A percentile compares a stretch with the other conserved stretches of the same genome.
phyloP scores from a whole-genome alignment of 129 eudicot genomes.

The Oenanthe sinensis region DNA sequence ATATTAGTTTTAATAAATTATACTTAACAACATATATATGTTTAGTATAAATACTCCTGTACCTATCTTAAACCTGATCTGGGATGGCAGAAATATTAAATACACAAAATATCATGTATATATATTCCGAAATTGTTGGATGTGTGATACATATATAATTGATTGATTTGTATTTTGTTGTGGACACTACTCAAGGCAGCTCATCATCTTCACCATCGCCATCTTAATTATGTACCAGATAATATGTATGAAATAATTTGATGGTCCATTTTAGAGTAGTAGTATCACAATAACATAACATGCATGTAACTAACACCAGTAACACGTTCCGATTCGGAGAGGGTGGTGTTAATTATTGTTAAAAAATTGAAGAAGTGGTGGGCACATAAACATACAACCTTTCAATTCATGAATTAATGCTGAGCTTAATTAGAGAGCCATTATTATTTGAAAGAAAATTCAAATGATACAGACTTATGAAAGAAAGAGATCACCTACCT shows the following conservation, averaged over 20 bases:
- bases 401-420: background rate
- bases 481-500: conserved; percentile 7
- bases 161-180: background rate
- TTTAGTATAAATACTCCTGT: no score
- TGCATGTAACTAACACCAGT: background rate
- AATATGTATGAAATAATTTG: background rate
- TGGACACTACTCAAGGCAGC: background rate
- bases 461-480: background rate
- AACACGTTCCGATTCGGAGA: background rate
- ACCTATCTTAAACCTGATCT: background rate
- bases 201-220: background rate
- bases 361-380: background rate
- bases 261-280: background rate
- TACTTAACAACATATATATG: no score
- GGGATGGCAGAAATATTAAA: background rate
- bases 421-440: background rate
- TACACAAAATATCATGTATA: background rate
- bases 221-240: background rate
- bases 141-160: background rate
- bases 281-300: background rate
- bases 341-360: conserved; percentile 4
- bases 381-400: background rate
- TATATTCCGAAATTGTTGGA: background rate
- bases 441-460: background rate
- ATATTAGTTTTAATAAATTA: no score